Conservation (phyloP, 352 stramenopile genomes). For the Globisporangium takayamanum region DNA sequence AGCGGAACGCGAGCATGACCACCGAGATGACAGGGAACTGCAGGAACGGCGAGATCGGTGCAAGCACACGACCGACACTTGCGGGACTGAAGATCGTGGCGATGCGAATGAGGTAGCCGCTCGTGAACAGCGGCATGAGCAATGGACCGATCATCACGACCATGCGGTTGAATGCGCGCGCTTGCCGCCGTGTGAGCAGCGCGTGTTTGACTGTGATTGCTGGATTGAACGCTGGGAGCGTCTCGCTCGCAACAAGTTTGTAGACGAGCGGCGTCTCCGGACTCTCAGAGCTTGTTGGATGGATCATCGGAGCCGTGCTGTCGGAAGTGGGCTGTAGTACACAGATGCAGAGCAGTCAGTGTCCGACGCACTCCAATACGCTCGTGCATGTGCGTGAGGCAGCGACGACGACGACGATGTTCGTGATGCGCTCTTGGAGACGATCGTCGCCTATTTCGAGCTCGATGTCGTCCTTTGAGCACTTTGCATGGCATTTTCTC, state of each 20-base stretch:
- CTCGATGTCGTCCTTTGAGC: too few relatives aligned
- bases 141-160: neutral
- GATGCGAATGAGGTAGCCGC: constrained; percentile 3
- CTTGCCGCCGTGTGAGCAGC: neutral
- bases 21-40: constrained; percentile 4
- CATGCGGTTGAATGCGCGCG: constrained; percentile 2
- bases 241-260: constrained; percentile 7
- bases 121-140: constrained; percentile 1
- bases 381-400: too few relatives aligned
- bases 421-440: too few relatives aligned
- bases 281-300: neutral
- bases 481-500: too few relatives aligned
- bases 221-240: constrained; percentile 7
- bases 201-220: constrained; percentile 7
- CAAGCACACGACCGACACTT: constrained; percentile 1
- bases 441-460: too few relatives aligned
- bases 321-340: neutral
- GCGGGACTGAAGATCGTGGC: constrained; percentile 1
- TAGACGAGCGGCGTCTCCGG: neutral
- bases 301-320: neutral
- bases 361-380: neutral
- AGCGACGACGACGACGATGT: too few relatives aligned
- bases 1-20: constrained; percentile 5
- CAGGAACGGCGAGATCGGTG: constrained; percentile 4
- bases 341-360: neutral